Percentiles rank a stretch among this genome's conserved stretches.
These are phyloP conservation scores for Pythium scleroteichum DNA, from an alignment of 352 stramenopile genomes.

Conservation along the genomic window DNA sequence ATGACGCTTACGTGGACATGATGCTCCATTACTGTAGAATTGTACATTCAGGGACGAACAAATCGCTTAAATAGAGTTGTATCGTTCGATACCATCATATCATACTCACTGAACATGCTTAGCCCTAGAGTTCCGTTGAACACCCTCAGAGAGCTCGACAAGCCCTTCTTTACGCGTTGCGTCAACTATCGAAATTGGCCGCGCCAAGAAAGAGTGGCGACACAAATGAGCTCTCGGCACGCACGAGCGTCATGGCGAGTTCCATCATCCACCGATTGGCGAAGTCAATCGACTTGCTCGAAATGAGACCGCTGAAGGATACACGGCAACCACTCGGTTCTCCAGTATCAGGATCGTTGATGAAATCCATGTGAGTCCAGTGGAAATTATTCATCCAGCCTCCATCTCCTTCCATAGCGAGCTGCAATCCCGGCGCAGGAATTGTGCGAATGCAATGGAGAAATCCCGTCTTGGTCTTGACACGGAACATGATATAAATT, in stretches of 20 bases:
- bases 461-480: slow-evolving; percentile 27
- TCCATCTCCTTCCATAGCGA: slow-evolving; percentile 22
- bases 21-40: neutral
- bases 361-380: slow-evolving; percentile 32
- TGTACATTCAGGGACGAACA: too few relatives aligned
- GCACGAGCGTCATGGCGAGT: slow-evolving; percentile 29
- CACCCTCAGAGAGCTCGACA: too few relatives aligned
- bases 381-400: slow-evolving; percentile 38
- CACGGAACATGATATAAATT: slow-evolving; percentile 34
- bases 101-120: too few relatives aligned
- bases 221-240: slow-evolving; percentile 32
- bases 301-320: slow-evolving; percentile 29
- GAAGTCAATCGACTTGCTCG: slow-evolving; percentile 28
- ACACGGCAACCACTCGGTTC: slow-evolving; percentile 24
- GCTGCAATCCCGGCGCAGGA: slow-evolving; percentile 19
- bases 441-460: slow-evolving; percentile 33
- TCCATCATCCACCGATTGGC: slow-evolving; percentile 36
- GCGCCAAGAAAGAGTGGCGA: slow-evolving; percentile 23
- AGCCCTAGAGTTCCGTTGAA: too few relatives aligned
- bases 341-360: slow-evolving; percentile 21
- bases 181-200: slow-evolving; percentile 11
- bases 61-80: too few relatives aligned
- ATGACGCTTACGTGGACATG: slow-evolving; percentile 17
- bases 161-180: neutral
- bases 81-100: too few relatives aligned